Evolutionary conservation across 352 stramenopile species (phyloP), one percentile per base, ranked within the genome.

Genomic region (Phytophthora macrochlamydospora): DNA sequence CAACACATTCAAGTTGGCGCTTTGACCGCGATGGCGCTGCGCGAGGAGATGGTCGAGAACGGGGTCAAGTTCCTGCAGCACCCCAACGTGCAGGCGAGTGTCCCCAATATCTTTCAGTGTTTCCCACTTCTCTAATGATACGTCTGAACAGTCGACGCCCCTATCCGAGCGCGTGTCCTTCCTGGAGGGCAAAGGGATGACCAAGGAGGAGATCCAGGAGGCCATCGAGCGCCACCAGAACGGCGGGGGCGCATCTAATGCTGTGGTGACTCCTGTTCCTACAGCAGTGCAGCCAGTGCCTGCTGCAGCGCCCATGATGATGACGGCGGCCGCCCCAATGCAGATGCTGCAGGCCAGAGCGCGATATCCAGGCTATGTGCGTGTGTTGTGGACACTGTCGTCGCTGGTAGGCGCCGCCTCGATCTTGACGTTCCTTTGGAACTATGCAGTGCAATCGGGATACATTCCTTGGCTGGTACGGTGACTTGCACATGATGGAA

Each of bases 61-160:
- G 86, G 86, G 29, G 73, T 94, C 67, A 88, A 91, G 60, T 94
- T 94, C 71, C 72, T 94, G 51, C 81, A 85, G 53, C 86, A 94
- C 46, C 86, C 86, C 51, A 92, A 77, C 60, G 86, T 94, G 14
- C 86, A 94, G 83, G 83, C 90, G 46, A 42, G 52, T 73, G 1
- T 1, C 7, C 12, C 24, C 18, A 2, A 30, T 4, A 29, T 43
- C 7, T 28, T 45, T 56, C 28, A 8, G 32, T 5, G 18, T 11
- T 29, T n/a, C 13, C 24, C 28, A 35, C 11, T 9, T 31, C 3
- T 55, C 11, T 18, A 2, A 56, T 9, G 40, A 9, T 43, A 12
- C 56, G 28, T 53, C 24, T 55, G n/a, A 8, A 33, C 54, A 72
- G 65, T 57, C 81, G 7, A 93, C 86, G 59, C 86, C 86, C 32